Percentiles rank a stretch among this genome's conserved stretches.
Evolutionary conservation across 495 filamentous ascomycete genomes (phyloP).

Genomic region (Penicillium riverlandense): DNA sequence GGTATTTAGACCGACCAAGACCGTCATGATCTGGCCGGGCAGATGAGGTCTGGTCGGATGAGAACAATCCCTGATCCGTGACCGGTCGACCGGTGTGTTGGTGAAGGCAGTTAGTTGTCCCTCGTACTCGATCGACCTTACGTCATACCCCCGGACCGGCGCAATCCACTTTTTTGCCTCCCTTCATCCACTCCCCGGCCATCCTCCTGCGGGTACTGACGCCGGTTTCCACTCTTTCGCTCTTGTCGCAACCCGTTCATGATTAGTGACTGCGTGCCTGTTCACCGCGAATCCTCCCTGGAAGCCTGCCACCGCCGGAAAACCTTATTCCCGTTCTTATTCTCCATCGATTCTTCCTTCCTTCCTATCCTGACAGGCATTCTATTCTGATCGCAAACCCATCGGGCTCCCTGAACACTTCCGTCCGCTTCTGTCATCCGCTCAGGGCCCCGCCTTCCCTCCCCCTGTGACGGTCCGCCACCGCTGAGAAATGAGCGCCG

Average conservation of each 20-base stretch:
- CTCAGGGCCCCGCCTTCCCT: neutral
- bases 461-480: conserved; percentile 12
- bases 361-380: too few relatives aligned
- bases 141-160: conserved; percentile 33
- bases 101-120: too few relatives aligned
- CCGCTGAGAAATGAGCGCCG: conserved; percentile 32
- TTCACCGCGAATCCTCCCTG: conserved; percentile 7
- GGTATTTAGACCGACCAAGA: too few relatives aligned
- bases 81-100: too few relatives aligned
- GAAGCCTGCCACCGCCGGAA: too few relatives aligned
- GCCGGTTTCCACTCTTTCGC: conserved; percentile 12
- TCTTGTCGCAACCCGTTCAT: neutral
- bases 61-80: too few relatives aligned
- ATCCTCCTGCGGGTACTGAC: conserved; percentile 22
- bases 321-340: conserved; percentile 8
- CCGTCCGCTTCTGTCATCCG: too few relatives aligned
- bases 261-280: neutral
- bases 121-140: conserved; percentile 7
- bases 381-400: neutral
- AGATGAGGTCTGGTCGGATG: too few relatives aligned
- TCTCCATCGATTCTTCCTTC: neutral
- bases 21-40: too few relatives aligned
- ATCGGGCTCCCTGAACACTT: neutral
- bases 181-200: conserved; percentile 16
- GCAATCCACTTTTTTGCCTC: conserved; percentile 17